A percentile compares a stretch with the other conserved stretches of the same genome.
Evolutionary conservation across 495 filamentous ascomycete species (phyloP).

Genomic region (Penicillium desertorum): DNA sequence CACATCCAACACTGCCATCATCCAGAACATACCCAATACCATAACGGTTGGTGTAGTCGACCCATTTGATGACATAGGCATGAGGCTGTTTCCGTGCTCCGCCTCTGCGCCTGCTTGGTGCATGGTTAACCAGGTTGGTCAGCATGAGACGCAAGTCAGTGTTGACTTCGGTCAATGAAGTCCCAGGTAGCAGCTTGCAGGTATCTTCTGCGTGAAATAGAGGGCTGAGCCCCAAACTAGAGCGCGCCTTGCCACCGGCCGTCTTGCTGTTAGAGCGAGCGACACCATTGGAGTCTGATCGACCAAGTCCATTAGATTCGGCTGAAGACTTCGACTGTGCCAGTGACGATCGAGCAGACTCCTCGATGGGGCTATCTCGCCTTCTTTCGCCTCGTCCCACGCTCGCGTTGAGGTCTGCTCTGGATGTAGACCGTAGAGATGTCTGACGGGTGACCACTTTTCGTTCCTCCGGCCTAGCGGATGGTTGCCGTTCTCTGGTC

Average conservation of each 20-base stretch:
- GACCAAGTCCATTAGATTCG: background rate
- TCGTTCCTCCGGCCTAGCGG: slow-evolving; percentile 25
- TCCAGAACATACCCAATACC: slow-evolving; percentile 83
- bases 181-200: slow-evolving; percentile 38
- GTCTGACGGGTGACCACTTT: slow-evolving; percentile 13
- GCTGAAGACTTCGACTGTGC: slow-evolving; percentile 5
- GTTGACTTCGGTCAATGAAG: slow-evolving; percentile 44
- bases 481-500: slow-evolving; percentile 27
- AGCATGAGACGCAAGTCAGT: slow-evolving; percentile 45
- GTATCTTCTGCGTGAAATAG: slow-evolving; percentile 42
- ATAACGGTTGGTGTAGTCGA: slow-evolving; percentile 92
- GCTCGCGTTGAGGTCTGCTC: slow-evolving; percentile 18
- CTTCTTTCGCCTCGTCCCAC: slow-evolving; percentile 16
- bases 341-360: background rate
- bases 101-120: slow-evolving; percentile 36
- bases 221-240: slow-evolving; percentile 41
- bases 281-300: slow-evolving; percentile 21
- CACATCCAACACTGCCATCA: slow-evolving; percentile 79
- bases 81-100: slow-evolving; percentile 38
- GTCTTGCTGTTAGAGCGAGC: slow-evolving; percentile 38
- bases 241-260: slow-evolving; percentile 35
- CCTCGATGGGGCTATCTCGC: slow-evolving; percentile 17
- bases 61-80: slow-evolving; percentile 78
- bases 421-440: slow-evolving; percentile 24
- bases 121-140: slow-evolving; percentile 38